A percentile compares a stretch with the other conserved stretches of the same genome.
These are phyloP conservation scores for Termitomyces bulborhizus DNA, from an alignment of 768 basidiomycete species.

Conservation along the genomic window DNA sequence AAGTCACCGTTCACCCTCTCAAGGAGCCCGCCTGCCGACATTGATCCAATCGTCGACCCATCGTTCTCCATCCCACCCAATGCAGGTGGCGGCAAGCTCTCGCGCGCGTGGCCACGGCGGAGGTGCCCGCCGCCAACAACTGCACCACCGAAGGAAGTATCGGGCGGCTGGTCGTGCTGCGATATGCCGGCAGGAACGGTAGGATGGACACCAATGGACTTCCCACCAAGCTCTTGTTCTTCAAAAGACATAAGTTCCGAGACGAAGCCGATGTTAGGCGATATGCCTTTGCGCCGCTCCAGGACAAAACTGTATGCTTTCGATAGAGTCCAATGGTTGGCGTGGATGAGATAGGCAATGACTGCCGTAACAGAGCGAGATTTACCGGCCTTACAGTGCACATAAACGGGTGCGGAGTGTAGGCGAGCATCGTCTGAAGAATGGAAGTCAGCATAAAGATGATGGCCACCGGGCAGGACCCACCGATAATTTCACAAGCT, in stretches of 20 bases:
- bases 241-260: conserved; percentile 97
- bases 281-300: conserved; percentile 90
- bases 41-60: conserved; percentile 23
- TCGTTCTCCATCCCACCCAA: conserved; percentile 19
- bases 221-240: conserved; percentile 79
- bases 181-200: conserved; percentile 19
- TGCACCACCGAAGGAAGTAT: conserved; percentile 35
- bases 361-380: conserved; percentile 95
- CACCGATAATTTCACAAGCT: conserved; percentile 84
- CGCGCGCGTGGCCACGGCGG: conserved; percentile 61
- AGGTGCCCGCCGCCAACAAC: conserved; percentile 29
- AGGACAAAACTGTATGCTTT: conserved; percentile 89
- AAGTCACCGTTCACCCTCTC: conserved; percentile 53
- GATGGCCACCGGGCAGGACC: conserved; percentile 21
- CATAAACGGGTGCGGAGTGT: conserved; percentile 85
- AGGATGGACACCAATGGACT: conserved; percentile 62
- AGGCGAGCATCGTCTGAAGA: conserved; percentile 81
- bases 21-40: conserved; percentile 31
- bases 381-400: conserved; percentile 96
- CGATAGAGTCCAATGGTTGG: conserved; percentile 94
- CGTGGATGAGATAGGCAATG: conserved; percentile 95
- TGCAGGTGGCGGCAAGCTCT: conserved; percentile 60
- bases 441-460: background rate
- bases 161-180: conserved; percentile 17
- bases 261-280: conserved; percentile 96